Evolutionary conservation across 495 filamentous ascomycete genomes (phyloP).

Genomic region (Hypoxylon subgilvum): DNA sequence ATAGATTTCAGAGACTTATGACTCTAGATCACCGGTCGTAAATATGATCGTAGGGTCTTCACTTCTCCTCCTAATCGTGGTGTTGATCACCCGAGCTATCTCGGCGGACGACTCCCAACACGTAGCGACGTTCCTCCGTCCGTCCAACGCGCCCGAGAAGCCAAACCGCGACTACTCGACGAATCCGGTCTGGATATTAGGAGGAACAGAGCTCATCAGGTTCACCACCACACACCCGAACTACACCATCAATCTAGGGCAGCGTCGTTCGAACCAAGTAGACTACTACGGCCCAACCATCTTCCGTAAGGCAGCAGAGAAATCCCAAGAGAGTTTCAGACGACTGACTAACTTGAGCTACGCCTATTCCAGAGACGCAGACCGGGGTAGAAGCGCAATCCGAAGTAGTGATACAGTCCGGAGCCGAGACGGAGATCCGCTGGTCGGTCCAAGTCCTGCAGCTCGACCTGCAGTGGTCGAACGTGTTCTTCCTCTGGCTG

Average conservation of each 20-base stretch:
- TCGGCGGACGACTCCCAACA: conserved; percentile 1
- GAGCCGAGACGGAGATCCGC: conserved; percentile 33
- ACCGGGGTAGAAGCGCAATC: too few relatives aligned
- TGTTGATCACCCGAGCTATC: not conserved
- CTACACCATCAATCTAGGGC: conserved; percentile 35
- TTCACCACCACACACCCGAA: conserved; percentile 29
- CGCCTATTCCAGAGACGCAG: too few relatives aligned
- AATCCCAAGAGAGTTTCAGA: not conserved
- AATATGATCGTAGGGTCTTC: too few relatives aligned
- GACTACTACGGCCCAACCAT: conserved; percentile 24
- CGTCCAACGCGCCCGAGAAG: conserved; percentile 3
- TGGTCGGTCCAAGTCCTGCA: conserved; percentile 43
- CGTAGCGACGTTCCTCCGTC: conserved; percentile 25
- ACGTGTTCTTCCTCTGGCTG: conserved; percentile 44
- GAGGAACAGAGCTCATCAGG: conserved; percentile 23
- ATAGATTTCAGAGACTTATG: too few relatives aligned
- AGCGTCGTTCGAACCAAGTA: conserved; percentile 17
- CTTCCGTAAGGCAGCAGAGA: conserved; percentile 15
- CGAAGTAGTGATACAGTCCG: conserved; percentile 9
- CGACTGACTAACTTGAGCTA: not conserved
- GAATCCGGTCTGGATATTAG: conserved; percentile 25
- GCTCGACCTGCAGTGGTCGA: conserved; percentile 35
- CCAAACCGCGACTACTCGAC: conserved; percentile 12
- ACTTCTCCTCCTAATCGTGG: not conserved
- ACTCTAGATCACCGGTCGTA: too few relatives aligned